Evolutionary conservation across 495 filamentous ascomycete species (phyloP).

Genomic region (Daldinia loculata): DNA sequence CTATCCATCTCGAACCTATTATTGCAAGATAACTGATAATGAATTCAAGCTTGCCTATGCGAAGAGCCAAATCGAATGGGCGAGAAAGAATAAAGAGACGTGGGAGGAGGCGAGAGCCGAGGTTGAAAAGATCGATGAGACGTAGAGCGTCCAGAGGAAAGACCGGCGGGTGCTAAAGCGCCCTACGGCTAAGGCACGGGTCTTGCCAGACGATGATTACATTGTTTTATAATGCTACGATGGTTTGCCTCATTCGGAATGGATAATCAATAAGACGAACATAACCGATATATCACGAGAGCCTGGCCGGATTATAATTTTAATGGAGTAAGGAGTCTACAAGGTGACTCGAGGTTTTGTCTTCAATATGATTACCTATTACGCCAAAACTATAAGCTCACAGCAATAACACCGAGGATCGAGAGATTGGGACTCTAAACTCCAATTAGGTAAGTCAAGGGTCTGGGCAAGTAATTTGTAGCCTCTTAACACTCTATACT

Average conservation of each 20-base stretch:
- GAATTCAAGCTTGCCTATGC: constrained; percentile 84
- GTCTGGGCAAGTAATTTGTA: not conserved
- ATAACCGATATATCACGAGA: constrained; percentile 23
- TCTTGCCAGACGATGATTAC: constrained; percentile 10
- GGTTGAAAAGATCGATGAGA: constrained; percentile 82
- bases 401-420: not conserved
- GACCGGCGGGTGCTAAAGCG: not conserved
- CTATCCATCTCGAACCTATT: not conserved
- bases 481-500: constrained; percentile 1
- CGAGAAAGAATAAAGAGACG: constrained; percentile 93
- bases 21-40: constrained; percentile 13
- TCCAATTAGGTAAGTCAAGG: not conserved
- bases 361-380: constrained; percentile 14
- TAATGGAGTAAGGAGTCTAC: constrained; percentile 3
- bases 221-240: constrained; percentile 28
- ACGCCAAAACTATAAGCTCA: not conserved
- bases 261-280: constrained; percentile 42
- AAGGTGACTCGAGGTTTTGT: not conserved
- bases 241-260: constrained; percentile 33
- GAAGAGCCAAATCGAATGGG: constrained; percentile 95
- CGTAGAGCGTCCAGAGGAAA: constrained; percentile 33
- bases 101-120: constrained; percentile 97
- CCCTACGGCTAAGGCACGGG: constrained; percentile 2
- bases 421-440: not conserved
- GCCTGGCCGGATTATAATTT: not conserved